Percentiles rank a stretch among this genome's conserved stretches.
These are phyloP conservation scores for Cryptococcus maquisensis DNA, from an alignment of 1,284 basidiomycete species.

Conservation along the genomic window DNA sequence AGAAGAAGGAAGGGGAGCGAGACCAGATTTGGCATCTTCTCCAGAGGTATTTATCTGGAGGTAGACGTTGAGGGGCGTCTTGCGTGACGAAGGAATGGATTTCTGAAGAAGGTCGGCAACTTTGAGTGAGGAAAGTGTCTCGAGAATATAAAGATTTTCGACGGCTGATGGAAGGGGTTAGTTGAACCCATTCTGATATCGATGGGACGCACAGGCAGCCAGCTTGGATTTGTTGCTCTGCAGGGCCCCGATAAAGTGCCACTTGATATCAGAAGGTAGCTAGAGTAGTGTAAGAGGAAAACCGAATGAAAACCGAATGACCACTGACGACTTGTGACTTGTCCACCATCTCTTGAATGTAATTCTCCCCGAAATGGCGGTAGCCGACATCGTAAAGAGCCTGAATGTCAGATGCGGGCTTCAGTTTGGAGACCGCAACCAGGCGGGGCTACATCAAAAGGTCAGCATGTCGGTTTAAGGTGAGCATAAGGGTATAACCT, in stretches of 20 bases:
- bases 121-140: constrained; percentile 85
- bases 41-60: constrained; percentile 93
- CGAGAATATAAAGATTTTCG: constrained; percentile 81
- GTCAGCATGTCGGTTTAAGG: background rate
- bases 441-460: constrained; percentile 51
- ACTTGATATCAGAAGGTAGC: constrained; percentile 78
- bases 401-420: constrained; percentile 80
- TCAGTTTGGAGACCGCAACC: constrained; percentile 92
- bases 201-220: constrained; percentile 65
- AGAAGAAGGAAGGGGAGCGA: constrained; percentile 57
- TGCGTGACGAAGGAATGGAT: constrained; percentile 52
- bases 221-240: constrained; percentile 94
- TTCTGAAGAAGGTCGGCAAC: constrained; percentile 80
- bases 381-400: constrained; percentile 76
- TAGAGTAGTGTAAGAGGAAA: constrained; percentile 36
- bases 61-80: constrained; percentile 65
- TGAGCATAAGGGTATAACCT: constrained; percentile 2
- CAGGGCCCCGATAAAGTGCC: constrained; percentile 95
- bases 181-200: background rate
- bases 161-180: constrained; percentile 57
- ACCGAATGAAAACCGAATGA: constrained; percentile 41
- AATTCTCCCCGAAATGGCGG: constrained; percentile 95
- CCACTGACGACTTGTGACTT: constrained; percentile 68
- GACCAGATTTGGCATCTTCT: constrained; percentile 83
- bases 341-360: constrained; percentile 90